Percentiles rank a stretch among this genome's conserved stretches.
phyloP scores from a whole-genome alignment of 345 rosid species.

The Gossypium thurberi region DNA sequence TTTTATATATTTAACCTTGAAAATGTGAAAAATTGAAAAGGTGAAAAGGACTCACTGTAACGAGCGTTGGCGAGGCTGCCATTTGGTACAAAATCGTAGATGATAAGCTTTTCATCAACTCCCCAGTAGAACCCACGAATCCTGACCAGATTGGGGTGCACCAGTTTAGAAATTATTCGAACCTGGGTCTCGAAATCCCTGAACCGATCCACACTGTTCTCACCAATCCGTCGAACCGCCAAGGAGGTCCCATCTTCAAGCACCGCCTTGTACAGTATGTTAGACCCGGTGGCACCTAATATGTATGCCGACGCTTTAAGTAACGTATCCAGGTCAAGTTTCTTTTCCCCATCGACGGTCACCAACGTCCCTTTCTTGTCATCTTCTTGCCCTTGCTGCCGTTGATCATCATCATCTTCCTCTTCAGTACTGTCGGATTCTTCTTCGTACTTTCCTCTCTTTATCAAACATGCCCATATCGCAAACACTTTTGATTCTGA shows the following conservation, averaged over 20 bases:
- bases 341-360: slow-evolving; percentile 59
- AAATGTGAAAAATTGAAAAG: background rate
- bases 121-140: slow-evolving; percentile 90
- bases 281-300: slow-evolving; percentile 85
- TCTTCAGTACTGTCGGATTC: slow-evolving; percentile 37
- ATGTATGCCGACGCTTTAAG: slow-evolving; percentile 93
- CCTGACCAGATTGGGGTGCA: slow-evolving; percentile 83
- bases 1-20: background rate
- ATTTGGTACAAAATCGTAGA: slow-evolving; percentile 75
- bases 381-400: slow-evolving; percentile 33
- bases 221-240: slow-evolving; percentile 89
- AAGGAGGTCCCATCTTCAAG: slow-evolving; percentile 82
- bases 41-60: slow-evolving; percentile 52
- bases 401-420: slow-evolving; percentile 36
- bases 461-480: slow-evolving; percentile 76
- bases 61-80: slow-evolving; percentile 90
- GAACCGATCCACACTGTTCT: slow-evolving; percentile 66
- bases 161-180: slow-evolving; percentile 68
- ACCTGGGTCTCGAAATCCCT: slow-evolving; percentile 81
- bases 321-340: slow-evolving; percentile 69
- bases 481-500: slow-evolving; percentile 65
- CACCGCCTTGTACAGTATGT: slow-evolving; percentile 91
- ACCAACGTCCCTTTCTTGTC: slow-evolving; percentile 63
- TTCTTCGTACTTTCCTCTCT: slow-evolving; percentile 40
- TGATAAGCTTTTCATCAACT: slow-evolving; percentile 67